A percentile compares a stretch with the other conserved stretches of the same genome.
phyloP scores from a whole-genome alignment of 2,329 filamentous ascomycete genomes.

The Pseudogymnoascus sp. region DNA sequence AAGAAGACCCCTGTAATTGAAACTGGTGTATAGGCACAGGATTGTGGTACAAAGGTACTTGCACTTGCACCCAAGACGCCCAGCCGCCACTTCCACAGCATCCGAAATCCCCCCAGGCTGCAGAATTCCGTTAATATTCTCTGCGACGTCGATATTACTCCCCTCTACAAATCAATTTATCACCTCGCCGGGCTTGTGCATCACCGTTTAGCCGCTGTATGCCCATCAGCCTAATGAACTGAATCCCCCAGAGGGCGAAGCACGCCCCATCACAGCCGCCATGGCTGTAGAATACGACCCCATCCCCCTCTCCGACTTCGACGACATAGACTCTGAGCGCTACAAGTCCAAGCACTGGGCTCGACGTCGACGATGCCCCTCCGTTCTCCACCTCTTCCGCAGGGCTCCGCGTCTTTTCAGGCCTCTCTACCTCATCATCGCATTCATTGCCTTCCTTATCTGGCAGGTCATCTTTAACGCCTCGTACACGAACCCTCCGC shows the following conservation, averaged over 20 bases:
- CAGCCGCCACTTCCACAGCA: background rate
- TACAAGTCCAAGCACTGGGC: constrained; percentile 3
- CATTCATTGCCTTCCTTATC: constrained; percentile 17
- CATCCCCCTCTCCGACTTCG: background rate
- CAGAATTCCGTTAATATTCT: background rate
- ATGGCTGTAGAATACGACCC: constrained; percentile 5
- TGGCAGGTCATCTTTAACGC: constrained; percentile 30
- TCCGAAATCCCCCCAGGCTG: background rate
- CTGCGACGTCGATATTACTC: background rate
- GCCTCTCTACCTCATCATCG: constrained; percentile 20
- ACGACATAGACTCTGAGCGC: background rate
- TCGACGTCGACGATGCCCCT: background rate
- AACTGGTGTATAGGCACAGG: background rate
- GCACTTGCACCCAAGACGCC: background rate
- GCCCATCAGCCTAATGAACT: background rate
- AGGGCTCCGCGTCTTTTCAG: constrained; percentile 5
- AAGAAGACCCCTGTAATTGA: background rate
- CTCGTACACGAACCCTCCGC: constrained; percentile 35
- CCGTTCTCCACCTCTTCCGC: background rate
- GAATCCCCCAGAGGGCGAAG: background rate
- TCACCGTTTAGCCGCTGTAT: background rate
- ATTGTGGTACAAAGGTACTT: background rate
- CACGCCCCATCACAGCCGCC: background rate
- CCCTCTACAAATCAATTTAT: background rate
- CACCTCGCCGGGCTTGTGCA: background rate